Evolutionary conservation across 2,329 filamentous ascomycete species (phyloP).

Genomic region (Cryoendolithus antarcticus): DNA sequence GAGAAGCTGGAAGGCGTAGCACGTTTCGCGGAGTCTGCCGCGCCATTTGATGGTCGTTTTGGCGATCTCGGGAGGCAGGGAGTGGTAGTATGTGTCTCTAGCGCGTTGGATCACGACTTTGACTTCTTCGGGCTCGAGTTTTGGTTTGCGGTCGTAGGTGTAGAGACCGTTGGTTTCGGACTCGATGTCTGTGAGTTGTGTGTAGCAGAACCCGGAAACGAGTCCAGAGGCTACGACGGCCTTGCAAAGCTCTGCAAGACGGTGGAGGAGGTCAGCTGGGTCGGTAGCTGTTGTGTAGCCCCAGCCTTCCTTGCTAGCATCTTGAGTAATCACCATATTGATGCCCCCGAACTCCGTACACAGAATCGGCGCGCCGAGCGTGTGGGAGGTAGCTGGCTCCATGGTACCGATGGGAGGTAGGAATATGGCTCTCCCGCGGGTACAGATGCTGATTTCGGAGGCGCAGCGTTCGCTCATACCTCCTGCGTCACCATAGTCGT

Average conservation of each 20-base stretch:
- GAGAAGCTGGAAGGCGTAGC: too few relatives aligned
- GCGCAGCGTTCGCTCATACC: constrained; percentile 44
- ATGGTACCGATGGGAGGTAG: constrained; percentile 29
- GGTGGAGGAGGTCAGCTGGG: constrained; percentile 44
- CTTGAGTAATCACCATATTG: constrained; percentile 42
- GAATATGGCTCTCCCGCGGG: constrained; percentile 45
- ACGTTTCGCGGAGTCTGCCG: too few relatives aligned
- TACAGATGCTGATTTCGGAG: constrained; percentile 43
- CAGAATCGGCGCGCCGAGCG: constrained; percentile 45
- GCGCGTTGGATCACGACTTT: constrained; percentile 47
- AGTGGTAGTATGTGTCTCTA: constrained; percentile 29
- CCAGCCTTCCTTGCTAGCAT: constrained; percentile 35
- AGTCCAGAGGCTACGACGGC: constrained; percentile 45
- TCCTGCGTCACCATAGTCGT: constrained; percentile 51
- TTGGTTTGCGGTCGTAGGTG: constrained; percentile 48
- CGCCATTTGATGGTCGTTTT: too few relatives aligned
- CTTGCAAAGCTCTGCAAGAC: constrained; percentile 47
- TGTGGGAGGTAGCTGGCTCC: constrained; percentile 41
- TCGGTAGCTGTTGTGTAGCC: constrained; percentile 56
- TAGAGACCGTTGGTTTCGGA: constrained; percentile 59
- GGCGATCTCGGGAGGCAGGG: too few relatives aligned
- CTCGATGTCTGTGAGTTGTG: constrained; percentile 50
- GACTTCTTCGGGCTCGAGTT: constrained; percentile 45
- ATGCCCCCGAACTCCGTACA: constrained; percentile 59
- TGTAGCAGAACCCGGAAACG: constrained; percentile 53